phyloP scores from a whole-genome alignment of 2,329 filamentous ascomycete genomes.

The Drechslerella stenobrocha region DNA sequence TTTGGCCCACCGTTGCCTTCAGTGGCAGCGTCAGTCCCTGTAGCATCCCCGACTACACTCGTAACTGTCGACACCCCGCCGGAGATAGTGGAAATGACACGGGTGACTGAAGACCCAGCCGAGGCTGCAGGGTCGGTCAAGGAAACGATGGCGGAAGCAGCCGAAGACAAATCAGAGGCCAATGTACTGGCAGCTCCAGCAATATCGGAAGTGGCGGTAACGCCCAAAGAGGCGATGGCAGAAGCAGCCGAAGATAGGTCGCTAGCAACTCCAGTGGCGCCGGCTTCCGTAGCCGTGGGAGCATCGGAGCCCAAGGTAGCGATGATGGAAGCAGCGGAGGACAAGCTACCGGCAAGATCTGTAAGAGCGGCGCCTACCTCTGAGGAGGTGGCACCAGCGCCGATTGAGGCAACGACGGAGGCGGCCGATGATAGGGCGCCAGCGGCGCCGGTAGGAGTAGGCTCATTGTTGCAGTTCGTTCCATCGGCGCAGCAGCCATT shows the following conservation, averaged over 20 bases:
- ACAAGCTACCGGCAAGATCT: neutral
- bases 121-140: neutral
- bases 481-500: constrained; percentile 33
- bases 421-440: neutral
- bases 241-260: neutral
- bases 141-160: neutral
- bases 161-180: neutral
- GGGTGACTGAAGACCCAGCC: too few relatives aligned
- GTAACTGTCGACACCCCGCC: neutral
- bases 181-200: neutral
- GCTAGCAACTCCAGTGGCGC: neutral
- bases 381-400: neutral
- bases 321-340: neutral
- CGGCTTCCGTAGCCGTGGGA: neutral
- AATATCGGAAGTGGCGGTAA: neutral
- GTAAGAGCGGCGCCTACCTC: constrained; percentile 1
- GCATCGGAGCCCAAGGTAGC: neutral
- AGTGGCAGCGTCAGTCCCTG: constrained; percentile 11
- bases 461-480: constrained; percentile 12
- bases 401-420: too few relatives aligned
- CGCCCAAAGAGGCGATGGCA: neutral
- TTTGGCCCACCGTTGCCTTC: neutral
- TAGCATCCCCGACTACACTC: neutral
- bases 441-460: neutral
- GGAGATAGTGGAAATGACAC: neutral